These are phyloP conservation scores for Eutrema yunnanense DNA, from an alignment of 345 rosid species.

Conservation along the genomic window DNA sequence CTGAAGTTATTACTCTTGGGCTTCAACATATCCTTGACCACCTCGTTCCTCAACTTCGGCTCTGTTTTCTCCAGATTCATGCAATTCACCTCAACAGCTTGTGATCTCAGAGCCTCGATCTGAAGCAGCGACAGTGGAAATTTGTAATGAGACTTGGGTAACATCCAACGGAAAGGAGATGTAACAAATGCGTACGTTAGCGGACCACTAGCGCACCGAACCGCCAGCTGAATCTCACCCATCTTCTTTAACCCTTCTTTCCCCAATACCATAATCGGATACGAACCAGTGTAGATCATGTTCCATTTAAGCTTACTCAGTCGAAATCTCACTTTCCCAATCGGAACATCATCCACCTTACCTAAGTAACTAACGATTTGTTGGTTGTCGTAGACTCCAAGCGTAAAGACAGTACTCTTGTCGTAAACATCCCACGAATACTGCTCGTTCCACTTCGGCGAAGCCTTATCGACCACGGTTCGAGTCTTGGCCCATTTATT, in stretches of 20 bases:
- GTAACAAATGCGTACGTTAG: not conserved
- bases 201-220: not conserved
- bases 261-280: not conserved
- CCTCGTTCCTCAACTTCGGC: constrained; percentile 17
- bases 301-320: not conserved
- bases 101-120: not conserved
- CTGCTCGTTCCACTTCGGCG: constrained; percentile 25
- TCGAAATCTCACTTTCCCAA: constrained; percentile 23
- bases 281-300: not conserved
- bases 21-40: constrained; percentile 10
- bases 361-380: not conserved
- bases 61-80: not conserved
- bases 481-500: constrained; percentile 24
- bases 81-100: constrained; percentile 4
- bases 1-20: not conserved
- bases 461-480: constrained; percentile 4
- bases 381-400: constrained; percentile 14
- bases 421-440: constrained; percentile 16
- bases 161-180: not conserved
- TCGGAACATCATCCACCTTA: not conserved
- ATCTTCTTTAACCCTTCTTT: not conserved
- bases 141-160: constrained; percentile 21
- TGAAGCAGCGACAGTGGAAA: not conserved
- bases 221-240: constrained; percentile 11
- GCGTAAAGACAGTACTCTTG: not conserved